Conservation (phyloP, 73 alveolate genomes). For the Blepharisma japonicum region DNA sequence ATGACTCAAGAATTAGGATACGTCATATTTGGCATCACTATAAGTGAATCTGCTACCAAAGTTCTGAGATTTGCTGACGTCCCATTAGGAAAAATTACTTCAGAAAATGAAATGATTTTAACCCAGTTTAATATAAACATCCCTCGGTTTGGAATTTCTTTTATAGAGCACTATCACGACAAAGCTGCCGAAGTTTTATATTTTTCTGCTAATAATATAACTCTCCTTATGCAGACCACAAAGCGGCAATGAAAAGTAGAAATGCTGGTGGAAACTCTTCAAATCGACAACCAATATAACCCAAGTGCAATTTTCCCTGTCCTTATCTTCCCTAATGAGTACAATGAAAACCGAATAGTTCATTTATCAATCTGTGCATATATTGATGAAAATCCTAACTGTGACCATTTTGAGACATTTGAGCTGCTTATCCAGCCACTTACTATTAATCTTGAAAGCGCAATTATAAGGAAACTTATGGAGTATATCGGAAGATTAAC, state of each 20-base stretch:
- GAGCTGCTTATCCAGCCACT: constrained; percentile 21
- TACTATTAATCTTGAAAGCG: constrained; percentile 2
- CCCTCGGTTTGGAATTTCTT: constrained; percentile 11
- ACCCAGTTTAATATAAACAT: neutral
- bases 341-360: neutral
- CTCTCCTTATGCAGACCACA: constrained; percentile 18
- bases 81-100: neutral
- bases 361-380: neutral
- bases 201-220: neutral
- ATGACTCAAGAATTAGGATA: neutral
- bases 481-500: neutral
- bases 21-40: neutral
- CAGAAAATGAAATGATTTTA: neutral
- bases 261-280: constrained; percentile 34
- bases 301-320: constrained; percentile 52
- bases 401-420: neutral
- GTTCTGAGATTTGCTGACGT: neutral
- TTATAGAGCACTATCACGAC: neutral
- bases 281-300: constrained; percentile 56
- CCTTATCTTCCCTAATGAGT: constrained; percentile 40
- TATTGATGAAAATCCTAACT: constrained; percentile 28
- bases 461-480: neutral
- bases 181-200: constrained; percentile 14
- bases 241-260: constrained; percentile 29
- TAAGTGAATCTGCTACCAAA: constrained; percentile 12